Conservation (phyloP, 2,329 filamentous ascomycete genomes). For the Myriosclerotinia duriaeana region DNA sequence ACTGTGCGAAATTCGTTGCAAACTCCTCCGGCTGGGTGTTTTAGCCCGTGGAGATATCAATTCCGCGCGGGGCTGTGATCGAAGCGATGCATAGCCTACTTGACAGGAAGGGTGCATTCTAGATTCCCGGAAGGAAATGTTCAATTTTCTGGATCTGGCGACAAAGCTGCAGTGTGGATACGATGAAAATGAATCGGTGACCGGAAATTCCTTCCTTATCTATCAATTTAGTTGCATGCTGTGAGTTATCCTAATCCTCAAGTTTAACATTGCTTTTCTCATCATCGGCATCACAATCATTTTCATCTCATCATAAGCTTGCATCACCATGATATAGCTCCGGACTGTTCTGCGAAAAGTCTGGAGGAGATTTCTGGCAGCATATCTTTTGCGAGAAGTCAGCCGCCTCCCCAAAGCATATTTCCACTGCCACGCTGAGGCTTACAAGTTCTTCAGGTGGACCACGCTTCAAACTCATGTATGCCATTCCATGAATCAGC, state of each 20-base stretch:
- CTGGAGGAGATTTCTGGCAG: no score
- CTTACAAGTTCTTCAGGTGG: neutral
- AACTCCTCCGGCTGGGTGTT: neutral
- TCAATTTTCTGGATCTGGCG: neutral
- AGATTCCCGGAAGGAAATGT: neutral
- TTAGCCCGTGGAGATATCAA: neutral
- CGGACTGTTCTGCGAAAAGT: no score
- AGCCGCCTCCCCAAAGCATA: no score
- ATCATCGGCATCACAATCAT: no score
- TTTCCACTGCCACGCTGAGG: neutral
- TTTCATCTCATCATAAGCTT: neutral
- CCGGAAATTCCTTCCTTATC: neutral
- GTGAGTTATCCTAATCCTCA: neutral
- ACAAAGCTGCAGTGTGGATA: neutral
- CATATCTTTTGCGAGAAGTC: neutral
- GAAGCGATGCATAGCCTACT: neutral
- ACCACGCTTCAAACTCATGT: no score
- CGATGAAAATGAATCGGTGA: neutral
- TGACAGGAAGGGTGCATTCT: neutral
- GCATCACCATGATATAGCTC: neutral
- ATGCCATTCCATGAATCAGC: neutral
- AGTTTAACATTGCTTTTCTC: neutral
- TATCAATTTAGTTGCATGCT: neutral
- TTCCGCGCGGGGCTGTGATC: neutral
- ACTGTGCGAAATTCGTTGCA: no score